Evolutionary conservation across 768 basidiomycete species (phyloP), one percentile per base, ranked within the genome.

Genomic region (Psilocybe tampanensis): DNA sequence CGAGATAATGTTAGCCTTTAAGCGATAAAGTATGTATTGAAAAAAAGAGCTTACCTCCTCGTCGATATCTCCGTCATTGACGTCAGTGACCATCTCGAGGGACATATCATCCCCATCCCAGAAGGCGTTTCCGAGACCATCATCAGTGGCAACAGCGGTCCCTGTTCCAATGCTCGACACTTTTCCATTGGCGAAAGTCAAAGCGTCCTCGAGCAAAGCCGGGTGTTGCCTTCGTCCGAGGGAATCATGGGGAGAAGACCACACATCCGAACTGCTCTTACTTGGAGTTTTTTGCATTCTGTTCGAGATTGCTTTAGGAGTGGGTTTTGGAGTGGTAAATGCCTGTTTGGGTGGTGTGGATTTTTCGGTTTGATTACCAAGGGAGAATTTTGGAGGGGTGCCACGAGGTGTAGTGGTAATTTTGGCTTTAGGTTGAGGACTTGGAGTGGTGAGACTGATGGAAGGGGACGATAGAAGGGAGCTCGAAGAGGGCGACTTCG

Each of bases 61-160:
- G 62, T 92, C 88, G 2, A 88, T 80, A 22, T 85, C 78, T 6
- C 83, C 84, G 39, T 81, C 80, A 21, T 77, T 72, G 0, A 75
- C 50, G 56, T 88, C 88, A 70, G 88, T 92, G 48, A 88, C 67
- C 83, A 92, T 85, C 63, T 92, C 90, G 60, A 90, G 72, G 18
- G 82, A 84, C 79, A 87, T 84, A 45, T 81, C 83, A 18, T 84
- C 85, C 56, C 72, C 75, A 23, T 71, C 68, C 60, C 78, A 77
- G 29, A 77, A 71, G 12, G 72, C 72, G 48, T 71, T 69, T 29
- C 68, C 68, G 1, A 68, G 54, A 1, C 65, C 72, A 56, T 68
- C 70, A 36, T 69, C 67, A 2, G 68, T 68, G 4, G 68, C 61
- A 8, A 69, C 68, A 1, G 68, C 67, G 17, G 66, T 70, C 19